Conservation (phyloP, 2,329 filamentous ascomycete genomes). For the Microsporum ferrugineum region DNA sequence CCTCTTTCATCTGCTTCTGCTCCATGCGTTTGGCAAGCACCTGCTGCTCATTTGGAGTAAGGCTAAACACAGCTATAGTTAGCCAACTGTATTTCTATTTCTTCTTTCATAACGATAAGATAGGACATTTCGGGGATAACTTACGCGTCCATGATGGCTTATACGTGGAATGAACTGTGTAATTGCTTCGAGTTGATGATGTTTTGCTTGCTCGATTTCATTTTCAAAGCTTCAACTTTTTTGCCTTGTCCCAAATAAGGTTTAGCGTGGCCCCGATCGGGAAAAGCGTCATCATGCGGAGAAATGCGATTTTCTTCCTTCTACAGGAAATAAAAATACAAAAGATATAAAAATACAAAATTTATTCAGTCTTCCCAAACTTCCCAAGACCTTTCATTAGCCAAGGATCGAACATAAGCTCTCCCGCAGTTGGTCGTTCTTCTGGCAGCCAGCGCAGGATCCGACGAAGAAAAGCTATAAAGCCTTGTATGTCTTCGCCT, state of each 20-base stretch:
- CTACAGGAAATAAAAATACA: background rate
- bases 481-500: constrained; percentile 20
- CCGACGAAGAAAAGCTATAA: constrained; percentile 13
- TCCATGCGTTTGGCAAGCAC: constrained; percentile 92
- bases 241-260: background rate
- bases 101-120: background rate
- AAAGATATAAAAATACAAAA: background rate
- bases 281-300: background rate
- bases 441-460: constrained; percentile 18
- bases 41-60: constrained; percentile 71
- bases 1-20: constrained; percentile 97
- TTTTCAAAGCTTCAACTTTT: background rate
- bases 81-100: background rate
- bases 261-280: background rate
- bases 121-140: constrained; percentile 3
- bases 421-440: constrained; percentile 13
- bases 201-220: background rate
- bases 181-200: background rate
- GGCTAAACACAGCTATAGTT: constrained; percentile 34
- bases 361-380: background rate
- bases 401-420: constrained; percentile 14
- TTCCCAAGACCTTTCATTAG: constrained; percentile 9
- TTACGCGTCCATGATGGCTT: constrained; percentile 30
- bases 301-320: background rate
- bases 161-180: background rate